These are phyloP conservation scores for Phytophthora ramorum DNA, from an alignment of 352 stramenopile species.

Conservation along the genomic window DNA sequence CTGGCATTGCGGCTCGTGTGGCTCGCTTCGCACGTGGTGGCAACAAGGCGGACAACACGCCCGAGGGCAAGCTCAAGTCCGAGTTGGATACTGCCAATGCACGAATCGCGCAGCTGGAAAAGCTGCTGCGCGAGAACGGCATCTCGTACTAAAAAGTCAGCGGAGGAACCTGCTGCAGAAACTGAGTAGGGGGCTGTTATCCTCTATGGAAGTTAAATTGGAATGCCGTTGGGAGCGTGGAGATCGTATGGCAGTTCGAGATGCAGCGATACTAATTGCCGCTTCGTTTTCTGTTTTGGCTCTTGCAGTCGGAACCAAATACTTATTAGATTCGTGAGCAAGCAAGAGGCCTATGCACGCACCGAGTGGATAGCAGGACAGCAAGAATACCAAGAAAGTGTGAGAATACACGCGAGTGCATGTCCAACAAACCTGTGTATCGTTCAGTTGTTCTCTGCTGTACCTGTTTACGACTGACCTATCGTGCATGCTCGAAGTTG, in stretches of 20 bases:
- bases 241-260: slow-evolving; percentile 37
- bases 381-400: slow-evolving; percentile 47
- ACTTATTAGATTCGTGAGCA: slow-evolving; percentile 63
- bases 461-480: slow-evolving; percentile 10
- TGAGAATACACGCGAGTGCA: slow-evolving; percentile 49
- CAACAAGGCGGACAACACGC: slow-evolving; percentile 48
- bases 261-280: slow-evolving; percentile 35
- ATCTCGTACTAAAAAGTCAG: slow-evolving; percentile 79
- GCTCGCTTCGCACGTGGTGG: slow-evolving; percentile 51
- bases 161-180: slow-evolving; percentile 29
- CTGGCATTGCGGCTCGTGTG: slow-evolving; percentile 50
- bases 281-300: slow-evolving; percentile 50
- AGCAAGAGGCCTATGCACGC: slow-evolving; percentile 46
- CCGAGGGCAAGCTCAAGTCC: slow-evolving; percentile 73
- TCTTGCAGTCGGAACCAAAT: slow-evolving; percentile 55
- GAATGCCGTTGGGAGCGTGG: slow-evolving; percentile 35
- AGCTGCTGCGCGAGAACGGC: slow-evolving; percentile 76
- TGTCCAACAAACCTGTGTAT: slow-evolving; percentile 34
- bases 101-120: slow-evolving; percentile 87
- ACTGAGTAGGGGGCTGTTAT: slow-evolving; percentile 34
- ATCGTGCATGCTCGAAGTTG: background rate
- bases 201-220: slow-evolving; percentile 35
- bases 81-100: slow-evolving; percentile 83
- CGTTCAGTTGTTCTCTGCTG: slow-evolving; percentile 18
- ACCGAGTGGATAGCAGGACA: slow-evolving; percentile 43